Evolutionary conservation across 306 rosid species (phyloP).

Genomic region (Malus asiatica): DNA sequence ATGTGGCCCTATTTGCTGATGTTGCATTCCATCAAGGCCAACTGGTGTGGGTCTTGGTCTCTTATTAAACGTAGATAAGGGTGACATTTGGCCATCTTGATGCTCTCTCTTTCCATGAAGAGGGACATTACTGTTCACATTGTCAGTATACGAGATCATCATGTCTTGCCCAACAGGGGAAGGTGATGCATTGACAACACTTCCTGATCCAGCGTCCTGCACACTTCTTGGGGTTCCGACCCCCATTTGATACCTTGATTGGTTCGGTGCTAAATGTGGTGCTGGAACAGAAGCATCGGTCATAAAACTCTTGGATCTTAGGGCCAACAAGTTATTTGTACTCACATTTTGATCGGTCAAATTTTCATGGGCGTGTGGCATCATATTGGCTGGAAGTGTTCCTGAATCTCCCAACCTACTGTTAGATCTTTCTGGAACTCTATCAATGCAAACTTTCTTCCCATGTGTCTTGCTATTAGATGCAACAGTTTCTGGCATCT

Average conservation of each 20-base stretch:
- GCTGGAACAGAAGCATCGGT: conserved; percentile 65
- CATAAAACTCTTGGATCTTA: conserved; percentile 50
- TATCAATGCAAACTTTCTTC: conserved; percentile 79
- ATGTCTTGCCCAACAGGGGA: conserved; percentile 66
- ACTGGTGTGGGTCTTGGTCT: conserved; percentile 50
- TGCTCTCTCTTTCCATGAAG: conserved; percentile 65
- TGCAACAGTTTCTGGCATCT: conserved; percentile 66
- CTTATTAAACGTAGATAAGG: conserved; percentile 54
- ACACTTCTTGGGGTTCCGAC: conserved; percentile 57
- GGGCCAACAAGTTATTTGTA: conserved; percentile 40
- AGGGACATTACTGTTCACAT: conserved; percentile 41
- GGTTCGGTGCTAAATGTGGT: conserved; percentile 43
- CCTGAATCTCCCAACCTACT: conserved; percentile 60
- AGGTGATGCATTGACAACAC: conserved; percentile 44
- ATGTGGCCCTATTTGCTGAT: conserved; percentile 45
- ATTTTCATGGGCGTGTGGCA: conserved; percentile 53
- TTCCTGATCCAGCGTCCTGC: conserved; percentile 58
- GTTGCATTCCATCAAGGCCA: conserved; percentile 64
- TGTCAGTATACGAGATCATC: conserved; percentile 51
- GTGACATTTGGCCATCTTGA: conserved; percentile 71
- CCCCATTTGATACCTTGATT: conserved; percentile 59
- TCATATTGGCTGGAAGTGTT: conserved; percentile 44
- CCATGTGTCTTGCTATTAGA: conserved; percentile 57
- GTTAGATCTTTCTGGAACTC: conserved; percentile 57
- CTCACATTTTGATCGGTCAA: conserved; percentile 41